Evolutionary conservation across 306 rosid genomes (phyloP), one percentile per base, ranked within the genome.

Genomic region (Cucurbita argyrosperma): DNA sequence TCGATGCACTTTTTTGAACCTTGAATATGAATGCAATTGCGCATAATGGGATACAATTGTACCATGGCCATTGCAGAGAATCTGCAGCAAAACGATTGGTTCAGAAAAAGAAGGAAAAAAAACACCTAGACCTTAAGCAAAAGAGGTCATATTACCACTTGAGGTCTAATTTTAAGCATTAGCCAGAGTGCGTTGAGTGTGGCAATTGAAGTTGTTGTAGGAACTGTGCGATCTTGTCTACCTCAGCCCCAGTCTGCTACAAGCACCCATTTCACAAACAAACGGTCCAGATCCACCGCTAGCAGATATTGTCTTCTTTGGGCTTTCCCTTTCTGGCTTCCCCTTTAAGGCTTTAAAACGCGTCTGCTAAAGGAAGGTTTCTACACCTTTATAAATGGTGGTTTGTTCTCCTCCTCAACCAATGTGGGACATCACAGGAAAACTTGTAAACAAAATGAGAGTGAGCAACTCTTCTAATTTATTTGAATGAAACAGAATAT

Each of bases 41-140:
- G 73, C 98, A 92, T 39, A 92, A 84, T 14, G 98, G 96, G 79
- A 92, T 77, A 74, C 96, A 92, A 67, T 19, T 19, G 98, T 92
- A 79, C 98, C 98, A 38, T 96, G 96, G 76, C 98, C 98, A 58
- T 92, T 92, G 85, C 98, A 90, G 59, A 92, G 91, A 85, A 90
- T 86, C 98, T 92, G 85, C 40, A 59, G 79, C 54, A 59, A 57
- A 52, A 75, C 43, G 63, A 76, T 18, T 62, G 49, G 69, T 62
- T 18, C 30, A 54, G 59, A 54, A 54, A 60, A 16, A 37, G 8
- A 21, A 26, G 35, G 13, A 7, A 14, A 18, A 62, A 10, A 62
- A 47, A 47, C 52, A 54, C 12, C 38, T 30, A 14, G 35, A 46
- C 8, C 35, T 19, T 6, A 43, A 54, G 53, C 76, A 74, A 59